These are phyloP conservation scores for Pichia heedii DNA, from an alignment of 805 yeast genomes.

Conservation along the genomic window DNA sequence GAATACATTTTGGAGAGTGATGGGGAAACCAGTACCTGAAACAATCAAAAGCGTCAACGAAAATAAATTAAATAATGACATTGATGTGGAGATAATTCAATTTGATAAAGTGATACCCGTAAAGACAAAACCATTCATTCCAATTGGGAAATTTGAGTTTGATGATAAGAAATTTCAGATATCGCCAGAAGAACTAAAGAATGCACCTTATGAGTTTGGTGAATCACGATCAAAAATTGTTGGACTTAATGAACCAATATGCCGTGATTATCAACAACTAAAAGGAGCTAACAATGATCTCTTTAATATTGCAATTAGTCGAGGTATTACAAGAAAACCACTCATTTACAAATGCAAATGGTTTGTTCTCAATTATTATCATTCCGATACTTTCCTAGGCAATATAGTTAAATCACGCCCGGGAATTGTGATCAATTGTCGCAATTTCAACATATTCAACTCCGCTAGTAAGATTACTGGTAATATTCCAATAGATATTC, in stretches of 20 bases:
- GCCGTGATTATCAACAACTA: constrained; percentile 7
- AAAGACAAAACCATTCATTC: not conserved
- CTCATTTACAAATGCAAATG: constrained; percentile 15
- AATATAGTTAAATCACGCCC: constrained; percentile 27
- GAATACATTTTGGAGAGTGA: not conserved
- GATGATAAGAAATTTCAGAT: constrained; percentile 1
- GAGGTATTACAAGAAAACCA: constrained; percentile 6
- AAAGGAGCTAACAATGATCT: constrained; percentile 20
- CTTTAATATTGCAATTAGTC: constrained; percentile 8
- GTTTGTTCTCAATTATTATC: constrained; percentile 19
- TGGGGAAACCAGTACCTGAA: not conserved
- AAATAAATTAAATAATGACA: not conserved
- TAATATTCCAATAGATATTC: constrained; percentile 1
- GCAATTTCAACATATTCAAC: constrained; percentile 30
- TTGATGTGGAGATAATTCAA: not conserved
- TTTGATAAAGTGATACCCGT: not conserved
- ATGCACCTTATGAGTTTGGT: constrained; percentile 11
- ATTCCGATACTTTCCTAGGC: constrained; percentile 16
- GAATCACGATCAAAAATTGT: constrained; percentile 12
- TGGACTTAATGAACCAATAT: constrained; percentile 10
- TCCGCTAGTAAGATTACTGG: constrained; percentile 5
- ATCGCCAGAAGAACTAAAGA: constrained; percentile 8
- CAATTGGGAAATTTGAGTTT: not conserved
- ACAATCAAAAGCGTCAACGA: too few relatives aligned
- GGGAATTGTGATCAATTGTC: constrained; percentile 24